Conservation (phyloP, 1,284 basidiomycete genomes). For the Stygiomarasmius scandens region DNA sequence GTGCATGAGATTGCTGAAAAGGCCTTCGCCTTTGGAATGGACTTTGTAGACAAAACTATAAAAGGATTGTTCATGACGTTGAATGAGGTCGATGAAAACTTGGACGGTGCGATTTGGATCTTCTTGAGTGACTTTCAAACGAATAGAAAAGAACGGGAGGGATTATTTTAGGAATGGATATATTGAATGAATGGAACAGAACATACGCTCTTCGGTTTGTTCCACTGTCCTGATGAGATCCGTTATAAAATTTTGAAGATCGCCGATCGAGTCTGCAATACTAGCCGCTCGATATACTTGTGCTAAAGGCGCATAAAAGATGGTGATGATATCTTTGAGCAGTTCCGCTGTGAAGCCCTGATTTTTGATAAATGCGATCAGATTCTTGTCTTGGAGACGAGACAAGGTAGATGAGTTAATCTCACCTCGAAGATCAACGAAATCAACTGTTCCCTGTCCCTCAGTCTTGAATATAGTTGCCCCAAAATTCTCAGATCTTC, state of each 20-base stretch:
- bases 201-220: slow-evolving; percentile 85
- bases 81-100: slow-evolving; percentile 91
- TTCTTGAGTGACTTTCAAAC: slow-evolving; percentile 69
- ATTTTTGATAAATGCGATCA: background rate
- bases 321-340: slow-evolving; percentile 98
- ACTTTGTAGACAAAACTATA: slow-evolving; percentile 99
- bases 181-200: background rate
- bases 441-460: slow-evolving; percentile 92
- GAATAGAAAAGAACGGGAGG: background rate
- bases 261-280: slow-evolving; percentile 91
- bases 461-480: slow-evolving; percentile 76
- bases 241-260: slow-evolving; percentile 93
- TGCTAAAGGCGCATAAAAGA: slow-evolving; percentile 97
- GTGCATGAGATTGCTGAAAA: slow-evolving; percentile 93
- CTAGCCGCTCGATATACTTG: slow-evolving; percentile 98
- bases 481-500: slow-evolving; percentile 86
- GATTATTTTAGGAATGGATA: background rate
- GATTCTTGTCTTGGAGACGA: background rate
- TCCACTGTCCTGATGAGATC: slow-evolving; percentile 97
- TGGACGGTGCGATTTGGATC: slow-evolving; percentile 90
- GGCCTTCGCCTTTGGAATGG: slow-evolving; percentile 92
- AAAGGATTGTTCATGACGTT: slow-evolving; percentile 93
- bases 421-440: slow-evolving; percentile 92
- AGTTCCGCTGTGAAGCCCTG: slow-evolving; percentile 94
- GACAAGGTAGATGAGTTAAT: slow-evolving; percentile 10